Evolutionary conservation across 2,329 filamentous ascomycete genomes (phyloP).

Genomic region (Thelonectria olida): DNA sequence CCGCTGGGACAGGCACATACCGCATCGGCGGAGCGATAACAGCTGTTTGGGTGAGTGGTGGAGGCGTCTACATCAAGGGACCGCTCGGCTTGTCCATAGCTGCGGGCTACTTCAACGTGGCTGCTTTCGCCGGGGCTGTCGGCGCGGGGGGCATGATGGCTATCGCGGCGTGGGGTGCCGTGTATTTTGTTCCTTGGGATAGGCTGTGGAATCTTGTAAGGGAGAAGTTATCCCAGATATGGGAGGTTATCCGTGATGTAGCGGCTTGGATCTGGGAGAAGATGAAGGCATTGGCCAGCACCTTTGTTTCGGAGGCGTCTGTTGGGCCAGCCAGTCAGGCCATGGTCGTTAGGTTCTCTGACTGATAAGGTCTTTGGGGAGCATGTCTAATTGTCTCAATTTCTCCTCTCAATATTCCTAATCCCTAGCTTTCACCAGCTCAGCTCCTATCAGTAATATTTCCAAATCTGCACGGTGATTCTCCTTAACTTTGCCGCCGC

Average conservation of each 20-base stretch:
- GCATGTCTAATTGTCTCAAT: too few relatives aligned
- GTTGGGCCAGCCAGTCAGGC: neutral
- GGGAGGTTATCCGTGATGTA: neutral
- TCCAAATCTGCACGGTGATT: too few relatives aligned
- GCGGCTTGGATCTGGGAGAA: constrained; percentile 1
- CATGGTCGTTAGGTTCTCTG: neutral
- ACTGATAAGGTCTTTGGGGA: too few relatives aligned
- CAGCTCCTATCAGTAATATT: too few relatives aligned
- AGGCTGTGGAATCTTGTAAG: neutral
- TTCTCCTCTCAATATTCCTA: too few relatives aligned
- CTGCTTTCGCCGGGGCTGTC: neutral
- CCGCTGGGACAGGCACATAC: neutral
- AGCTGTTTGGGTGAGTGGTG: neutral
- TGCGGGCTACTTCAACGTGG: neutral
- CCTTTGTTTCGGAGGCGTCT: neutral
- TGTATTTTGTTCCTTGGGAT: constrained; percentile 4
- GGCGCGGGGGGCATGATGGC: neutral
- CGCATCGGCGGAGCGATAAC: neutral
- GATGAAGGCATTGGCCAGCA: neutral
- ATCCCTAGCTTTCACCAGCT: too few relatives aligned
- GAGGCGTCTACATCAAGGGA: neutral
- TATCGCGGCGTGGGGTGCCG: neutral
- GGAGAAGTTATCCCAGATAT: neutral
- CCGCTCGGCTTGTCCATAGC: neutral
- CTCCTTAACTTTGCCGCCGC: too few relatives aligned